Base-by-base conservation (phyloP, 371 early-diverging fungal genomes). In the Mucor saturninus region DNA sequence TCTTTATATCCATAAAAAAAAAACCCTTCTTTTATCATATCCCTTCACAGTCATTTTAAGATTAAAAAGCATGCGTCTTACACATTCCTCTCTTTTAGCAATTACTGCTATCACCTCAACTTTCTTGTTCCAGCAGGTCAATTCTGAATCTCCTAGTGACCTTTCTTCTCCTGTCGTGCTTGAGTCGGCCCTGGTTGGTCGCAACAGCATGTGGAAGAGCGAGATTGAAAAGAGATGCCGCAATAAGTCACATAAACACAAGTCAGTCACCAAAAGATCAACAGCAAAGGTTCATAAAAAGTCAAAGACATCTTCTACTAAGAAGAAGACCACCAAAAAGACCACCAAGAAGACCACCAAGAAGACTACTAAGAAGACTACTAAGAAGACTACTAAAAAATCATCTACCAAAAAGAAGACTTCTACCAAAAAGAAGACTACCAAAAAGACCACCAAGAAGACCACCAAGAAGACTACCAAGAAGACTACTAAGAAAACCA, bases 71-170 rank as follows among this genome's bases (percentile, higher is more conserved):
- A 69, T 69, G 70, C 65, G 70, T 43, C 51, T 65, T 26, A 59
- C 62, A 40, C 70, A 51, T 62, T 65, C 70, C 65, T 62, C 62
- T 65, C 65, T 65, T 65, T 69, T 69, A n/a, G 58, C 65, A 32
- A 62, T 65, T 51, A 51, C 65, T 49, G 58, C 65, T 51, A 42
- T 69, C n/a, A 51, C 62, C 8, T 43, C 59, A 10, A 42, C 70
- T 2, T 55, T 69, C 14, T 38, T 69, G 7, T 65, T 46, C 42
- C 52, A 56, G 2, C 52, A 56, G 2, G 65, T 42, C 21, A 42
- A 54, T n/a, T 45, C 70, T 10, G 62, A 56, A 1, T 30, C 43
- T 43, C 30, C 51, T 5, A 30, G 13, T 50, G 42, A 15, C 50
- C 37, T 53, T 43, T 29, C 49, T 39, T 49, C 54, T 26, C 21